A percentile compares a stretch with the other conserved stretches of the same genome.
Conservation (phyloP, 164 flowering plant genomes). For the Vitis vinifera region ASM3070453v1 NC_081811.1:28210501-28211000, state of each 20-base stretch:
- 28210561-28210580: neutral
- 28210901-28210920: neutral
- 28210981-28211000: neutral
- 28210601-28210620: neutral
- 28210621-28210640: no score
- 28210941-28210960: neutral
- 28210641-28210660: no score
- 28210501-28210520: neutral
- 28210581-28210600: neutral
- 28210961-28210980: neutral
- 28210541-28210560: neutral
- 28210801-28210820: slow-evolving; percentile 92
- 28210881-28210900: neutral
- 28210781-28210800: slow-evolving; percentile 81
- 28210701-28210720: neutral
- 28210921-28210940: neutral
- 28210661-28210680: neutral
- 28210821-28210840: slow-evolving; percentile 47
- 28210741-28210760: neutral
- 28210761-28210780: neutral
- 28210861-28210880: neutral
- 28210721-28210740: no score
- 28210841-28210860: neutral
- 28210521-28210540: neutral
- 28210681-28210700: neutral